Evolutionary conservation across 768 basidiomycete genomes (phyloP).

Genomic region (Kwoniella sp.): DNA sequence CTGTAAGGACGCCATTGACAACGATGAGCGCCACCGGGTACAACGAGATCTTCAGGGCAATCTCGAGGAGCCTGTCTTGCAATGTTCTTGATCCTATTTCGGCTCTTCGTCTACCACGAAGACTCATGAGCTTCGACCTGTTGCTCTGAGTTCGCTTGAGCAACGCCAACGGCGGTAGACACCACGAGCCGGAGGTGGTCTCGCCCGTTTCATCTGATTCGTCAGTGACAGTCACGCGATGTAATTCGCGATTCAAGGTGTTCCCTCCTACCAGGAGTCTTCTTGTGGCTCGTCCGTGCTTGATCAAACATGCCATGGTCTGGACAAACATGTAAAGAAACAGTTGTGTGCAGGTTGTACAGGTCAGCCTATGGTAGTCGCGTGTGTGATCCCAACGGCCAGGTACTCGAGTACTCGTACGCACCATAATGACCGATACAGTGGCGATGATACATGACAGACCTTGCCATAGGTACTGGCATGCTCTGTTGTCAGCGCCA

Average conservation of each 20-base stretch:
- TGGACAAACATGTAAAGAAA: background rate
- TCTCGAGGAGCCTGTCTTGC: constrained; percentile 28
- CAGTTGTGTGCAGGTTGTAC: background rate
- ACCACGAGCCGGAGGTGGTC: background rate
- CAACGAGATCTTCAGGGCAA: constrained; percentile 30
- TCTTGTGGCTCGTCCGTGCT: constrained; percentile 13
- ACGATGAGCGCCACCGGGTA: constrained; percentile 35
- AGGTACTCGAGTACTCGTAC: constrained; percentile 5
- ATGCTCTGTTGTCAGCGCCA: background rate
- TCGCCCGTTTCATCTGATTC: background rate
- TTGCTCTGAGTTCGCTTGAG: background rate
- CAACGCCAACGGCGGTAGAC: background rate
- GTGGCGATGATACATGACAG: constrained; percentile 31
- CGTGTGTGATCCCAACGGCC: too few relatives aligned
- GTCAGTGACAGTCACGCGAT: background rate
- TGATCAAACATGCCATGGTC: constrained; percentile 10
- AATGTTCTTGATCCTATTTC: background rate
- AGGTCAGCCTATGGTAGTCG: too few relatives aligned
- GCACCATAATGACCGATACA: constrained; percentile 20
- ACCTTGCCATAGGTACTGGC: constrained; percentile 36
- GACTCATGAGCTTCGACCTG: background rate
- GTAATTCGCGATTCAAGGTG: constrained; percentile 12
- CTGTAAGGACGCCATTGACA: constrained; percentile 35
- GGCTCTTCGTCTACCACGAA: background rate
- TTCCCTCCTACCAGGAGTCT: constrained; percentile 8